Evolutionary conservation across 768 basidiomycete species (phyloP).

Genomic region (Mycena amicta): DNA sequence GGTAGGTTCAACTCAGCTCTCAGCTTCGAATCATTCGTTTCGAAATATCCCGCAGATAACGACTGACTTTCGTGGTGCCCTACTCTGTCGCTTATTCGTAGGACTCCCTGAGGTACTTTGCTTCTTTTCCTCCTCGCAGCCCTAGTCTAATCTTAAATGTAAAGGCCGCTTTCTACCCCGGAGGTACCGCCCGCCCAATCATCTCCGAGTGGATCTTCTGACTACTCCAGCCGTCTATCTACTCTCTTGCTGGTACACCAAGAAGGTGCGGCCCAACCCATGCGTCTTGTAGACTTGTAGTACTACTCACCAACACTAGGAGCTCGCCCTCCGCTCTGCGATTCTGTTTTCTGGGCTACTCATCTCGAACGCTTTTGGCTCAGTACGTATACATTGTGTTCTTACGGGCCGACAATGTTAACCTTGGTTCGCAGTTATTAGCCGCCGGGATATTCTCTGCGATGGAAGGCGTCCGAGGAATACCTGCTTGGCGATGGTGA

Average conservation of each 20-base stretch:
- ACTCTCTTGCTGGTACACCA: slow-evolving; percentile 60
- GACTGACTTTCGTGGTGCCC: slow-evolving; percentile 53
- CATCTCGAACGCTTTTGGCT: slow-evolving; percentile 69
- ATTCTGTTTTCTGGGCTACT: slow-evolving; percentile 61
- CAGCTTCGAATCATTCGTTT: neutral
- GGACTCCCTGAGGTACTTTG: slow-evolving; percentile 57
- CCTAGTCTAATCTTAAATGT: neutral
- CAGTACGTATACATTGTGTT: too few relatives aligned
- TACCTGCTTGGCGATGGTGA: slow-evolving; percentile 72
- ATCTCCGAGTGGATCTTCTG: too few relatives aligned
- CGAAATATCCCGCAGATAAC: slow-evolving; percentile 43
- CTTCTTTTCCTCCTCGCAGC: neutral
- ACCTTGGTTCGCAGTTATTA: slow-evolving; percentile 65
- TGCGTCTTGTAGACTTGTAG: too few relatives aligned
- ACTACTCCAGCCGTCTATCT: slow-evolving; percentile 43
- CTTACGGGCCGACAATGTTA: too few relatives aligned
- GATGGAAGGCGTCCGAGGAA: slow-evolving; percentile 70
- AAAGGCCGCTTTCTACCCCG: slow-evolving; percentile 68
- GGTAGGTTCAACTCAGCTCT: too few relatives aligned
- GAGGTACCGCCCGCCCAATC: slow-evolving; percentile 47
- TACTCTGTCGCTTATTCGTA: slow-evolving; percentile 61
- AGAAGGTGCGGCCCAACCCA: too few relatives aligned
- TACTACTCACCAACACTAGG: slow-evolving; percentile 48
- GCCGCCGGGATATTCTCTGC: slow-evolving; percentile 73
- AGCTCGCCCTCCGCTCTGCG: slow-evolving; percentile 66